phyloP scores from a whole-genome alignment of 345 rosid genomes.

The Euphorbia peplus region DNA sequence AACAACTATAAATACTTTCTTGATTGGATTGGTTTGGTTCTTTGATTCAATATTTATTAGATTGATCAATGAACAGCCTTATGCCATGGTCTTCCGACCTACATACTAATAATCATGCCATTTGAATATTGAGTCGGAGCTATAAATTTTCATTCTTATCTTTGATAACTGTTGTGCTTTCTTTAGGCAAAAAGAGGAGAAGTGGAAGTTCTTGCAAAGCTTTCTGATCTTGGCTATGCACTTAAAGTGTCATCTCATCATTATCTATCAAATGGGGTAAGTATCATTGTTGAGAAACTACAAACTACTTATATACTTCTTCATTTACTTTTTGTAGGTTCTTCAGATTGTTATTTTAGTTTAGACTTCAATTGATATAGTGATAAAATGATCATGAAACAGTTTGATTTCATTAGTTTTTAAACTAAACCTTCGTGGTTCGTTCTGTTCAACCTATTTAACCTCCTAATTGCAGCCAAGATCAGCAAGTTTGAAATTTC shows the following conservation, averaged over 20 bases:
- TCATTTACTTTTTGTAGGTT: neutral
- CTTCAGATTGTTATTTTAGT: neutral
- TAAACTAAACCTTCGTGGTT: neutral
- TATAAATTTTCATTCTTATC: neutral
- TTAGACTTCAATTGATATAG: neutral
- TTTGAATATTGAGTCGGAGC: neutral
- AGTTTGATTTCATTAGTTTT: neutral
- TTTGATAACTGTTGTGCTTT: neutral
- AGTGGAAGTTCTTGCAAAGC: constrained; percentile 62
- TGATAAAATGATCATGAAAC: neutral
- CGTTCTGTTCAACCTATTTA: neutral
- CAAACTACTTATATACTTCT: too few species aligned
- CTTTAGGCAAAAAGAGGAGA: constrained; percentile 84
- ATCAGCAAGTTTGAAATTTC: constrained; percentile 86
- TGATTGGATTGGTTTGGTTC: too few species aligned
- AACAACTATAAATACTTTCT: too few species aligned
- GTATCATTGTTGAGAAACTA: constrained; percentile 21
- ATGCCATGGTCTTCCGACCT: too few species aligned
- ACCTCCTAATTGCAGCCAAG: constrained; percentile 53
- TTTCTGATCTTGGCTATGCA: constrained; percentile 64
- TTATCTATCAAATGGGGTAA: constrained; percentile 65
- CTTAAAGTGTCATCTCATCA: constrained; percentile 69
- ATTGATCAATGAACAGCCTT: too few species aligned
- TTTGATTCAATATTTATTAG: too few species aligned
- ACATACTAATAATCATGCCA: too few species aligned